phyloP scores from a whole-genome alignment of 371 early-diverging fungal genomes.

The Polyrhizophydium stewartii region DNA sequence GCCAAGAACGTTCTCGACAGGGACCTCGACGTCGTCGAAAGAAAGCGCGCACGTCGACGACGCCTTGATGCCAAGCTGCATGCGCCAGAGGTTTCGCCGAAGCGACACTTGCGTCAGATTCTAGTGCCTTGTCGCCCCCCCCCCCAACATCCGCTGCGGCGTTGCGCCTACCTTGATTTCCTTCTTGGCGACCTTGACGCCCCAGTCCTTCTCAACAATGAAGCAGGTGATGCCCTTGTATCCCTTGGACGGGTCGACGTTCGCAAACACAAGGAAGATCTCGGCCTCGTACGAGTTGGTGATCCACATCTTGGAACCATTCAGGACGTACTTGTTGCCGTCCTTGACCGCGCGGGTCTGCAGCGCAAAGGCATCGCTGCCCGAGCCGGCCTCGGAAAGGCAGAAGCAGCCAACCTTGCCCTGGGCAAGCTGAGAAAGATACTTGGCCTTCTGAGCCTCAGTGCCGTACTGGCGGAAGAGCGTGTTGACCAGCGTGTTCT shows the following conservation, averaged over 20 bases:
- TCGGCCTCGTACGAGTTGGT: conserved; percentile 69
- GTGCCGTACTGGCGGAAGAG: conserved; percentile 83
- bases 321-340: conserved; percentile 87
- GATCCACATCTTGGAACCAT: conserved; percentile 85
- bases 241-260: conserved; percentile 88
- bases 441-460: conserved; percentile 72
- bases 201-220: conserved; percentile 92
- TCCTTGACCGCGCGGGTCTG: conserved; percentile 87
- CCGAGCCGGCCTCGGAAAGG: conserved; percentile 89
- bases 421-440: conserved; percentile 77
- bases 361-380: conserved; percentile 95
- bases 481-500: conserved; percentile 97
- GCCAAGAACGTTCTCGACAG: conserved; percentile 85
- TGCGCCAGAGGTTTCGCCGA: too few species aligned
- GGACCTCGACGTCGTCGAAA: conserved; percentile 92
- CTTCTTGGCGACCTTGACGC: conserved; percentile 93
- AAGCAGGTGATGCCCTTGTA: conserved; percentile 99
- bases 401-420: conserved; percentile 92
- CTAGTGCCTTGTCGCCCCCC: too few species aligned
- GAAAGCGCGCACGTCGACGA: conserved; percentile 92
- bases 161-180: conserved; percentile 71
- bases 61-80: conserved; percentile 89
- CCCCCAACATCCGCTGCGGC: not conserved
- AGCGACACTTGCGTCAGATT: not conserved
- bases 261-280: conserved; percentile 97